Evolutionary conservation across 768 basidiomycete genomes (phyloP).

Genomic region (Strobilomyces confusus): DNA sequence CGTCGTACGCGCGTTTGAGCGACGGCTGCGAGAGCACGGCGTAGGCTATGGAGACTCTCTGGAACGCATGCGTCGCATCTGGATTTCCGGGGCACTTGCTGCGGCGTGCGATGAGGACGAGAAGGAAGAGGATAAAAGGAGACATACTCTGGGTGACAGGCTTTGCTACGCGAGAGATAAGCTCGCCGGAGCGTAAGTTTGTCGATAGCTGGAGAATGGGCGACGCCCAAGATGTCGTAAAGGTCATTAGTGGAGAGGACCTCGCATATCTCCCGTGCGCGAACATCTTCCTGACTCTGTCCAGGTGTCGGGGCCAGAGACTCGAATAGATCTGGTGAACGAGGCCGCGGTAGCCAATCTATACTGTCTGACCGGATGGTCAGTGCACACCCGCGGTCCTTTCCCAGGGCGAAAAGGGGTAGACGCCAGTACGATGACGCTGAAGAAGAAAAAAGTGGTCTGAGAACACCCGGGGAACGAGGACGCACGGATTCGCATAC

Average conservation of each 20-base stretch:
- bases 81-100: slow-evolving; percentile 79
- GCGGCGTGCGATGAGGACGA: slow-evolving; percentile 5
- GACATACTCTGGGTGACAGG: slow-evolving; percentile 85
- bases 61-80: slow-evolving; percentile 79
- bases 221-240: slow-evolving; percentile 68
- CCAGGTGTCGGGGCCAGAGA: neutral
- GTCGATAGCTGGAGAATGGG: slow-evolving; percentile 48
- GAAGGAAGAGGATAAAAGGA: neutral
- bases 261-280: slow-evolving; percentile 30
- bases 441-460: slow-evolving; percentile 20
- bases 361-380: slow-evolving; percentile 23
- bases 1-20: slow-evolving; percentile 66
- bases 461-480: neutral
- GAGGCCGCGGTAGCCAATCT: slow-evolving; percentile 25
- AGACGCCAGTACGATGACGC: slow-evolving; percentile 62
- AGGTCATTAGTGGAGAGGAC: slow-evolving; percentile 64
- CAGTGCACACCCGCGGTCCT: slow-evolving; percentile 43
- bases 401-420: slow-evolving; percentile 49
- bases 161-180: slow-evolving; percentile 69
- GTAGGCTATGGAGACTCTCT: slow-evolving; percentile 82
- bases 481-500: slow-evolving; percentile 9
- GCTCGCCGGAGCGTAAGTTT: slow-evolving; percentile 64
- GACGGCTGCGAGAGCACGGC: slow-evolving; percentile 73
- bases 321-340: slow-evolving; percentile 7
- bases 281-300: slow-evolving; percentile 9